These are phyloP conservation scores for Dactylellina leptospora DNA, from an alignment of 2,329 filamentous ascomycete species.

Conservation along the genomic window DNA sequence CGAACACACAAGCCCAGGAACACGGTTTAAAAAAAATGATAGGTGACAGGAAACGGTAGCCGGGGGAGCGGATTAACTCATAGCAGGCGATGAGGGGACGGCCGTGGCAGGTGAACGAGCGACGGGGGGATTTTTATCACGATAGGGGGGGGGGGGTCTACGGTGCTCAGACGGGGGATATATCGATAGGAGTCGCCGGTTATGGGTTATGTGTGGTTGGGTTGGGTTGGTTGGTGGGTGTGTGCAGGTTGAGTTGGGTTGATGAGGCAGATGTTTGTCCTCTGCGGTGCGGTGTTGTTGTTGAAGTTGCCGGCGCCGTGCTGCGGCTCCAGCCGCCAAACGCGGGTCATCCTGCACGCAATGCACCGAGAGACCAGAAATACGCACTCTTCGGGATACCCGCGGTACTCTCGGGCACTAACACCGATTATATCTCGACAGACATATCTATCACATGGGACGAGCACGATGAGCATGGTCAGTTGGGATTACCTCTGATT, in stretches of 20 bases:
- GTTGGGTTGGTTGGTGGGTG: not conserved
- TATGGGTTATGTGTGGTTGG: constrained; percentile 26
- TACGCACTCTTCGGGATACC: constrained; percentile 17
- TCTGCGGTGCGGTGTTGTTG: constrained; percentile 48
- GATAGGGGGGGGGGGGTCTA: constrained; percentile 22
- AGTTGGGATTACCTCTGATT: constrained; percentile 19
- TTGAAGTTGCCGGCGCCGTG: not conserved
- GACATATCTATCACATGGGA: constrained; percentile 24
- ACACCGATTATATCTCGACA: not conserved
- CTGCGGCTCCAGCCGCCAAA: constrained; percentile 51
- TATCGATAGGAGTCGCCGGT: constrained; percentile 48
- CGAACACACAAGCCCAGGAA: constrained; percentile 21
- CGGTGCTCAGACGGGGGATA: constrained; percentile 20
- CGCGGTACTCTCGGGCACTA: constrained; percentile 24
- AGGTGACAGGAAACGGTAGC: constrained; percentile 3
- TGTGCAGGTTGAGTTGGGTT: too few relatives aligned
- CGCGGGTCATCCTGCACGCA: constrained; percentile 45
- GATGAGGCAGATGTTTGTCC: constrained; percentile 54
- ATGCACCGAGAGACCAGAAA: constrained; percentile 12
- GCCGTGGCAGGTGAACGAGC: constrained; percentile 35
- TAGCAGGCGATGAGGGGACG: constrained; percentile 39
- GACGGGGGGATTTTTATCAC: constrained; percentile 19
- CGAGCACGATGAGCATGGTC: constrained; percentile 9
- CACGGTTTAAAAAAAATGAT: constrained; percentile 25
- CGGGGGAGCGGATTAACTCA: constrained; percentile 44